Percentiles rank a stretch among this genome's conserved stretches.
Conservation (phyloP, 768 basidiomycete species). For the Boletus vinaceobasis region DNA sequence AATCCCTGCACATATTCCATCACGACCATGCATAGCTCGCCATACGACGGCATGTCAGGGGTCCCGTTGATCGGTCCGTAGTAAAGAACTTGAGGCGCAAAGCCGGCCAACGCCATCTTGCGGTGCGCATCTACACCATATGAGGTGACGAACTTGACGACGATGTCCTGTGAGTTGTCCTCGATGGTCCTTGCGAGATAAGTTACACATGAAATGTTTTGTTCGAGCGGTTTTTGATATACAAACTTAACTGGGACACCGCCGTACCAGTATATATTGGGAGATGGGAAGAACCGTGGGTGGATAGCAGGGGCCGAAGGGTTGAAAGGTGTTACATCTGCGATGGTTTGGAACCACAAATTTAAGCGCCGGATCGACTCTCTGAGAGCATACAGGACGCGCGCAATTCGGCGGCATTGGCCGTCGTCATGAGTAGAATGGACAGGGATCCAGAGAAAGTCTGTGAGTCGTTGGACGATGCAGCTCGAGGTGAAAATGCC, state of each 20-base stretch:
- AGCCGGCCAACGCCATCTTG: conserved; percentile 26
- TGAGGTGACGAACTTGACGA: conserved; percentile 37
- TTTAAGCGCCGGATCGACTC: conserved; percentile 10
- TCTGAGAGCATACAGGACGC: conserved; percentile 21
- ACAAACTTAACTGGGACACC: conserved; percentile 6
- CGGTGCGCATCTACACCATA: conserved; percentile 35
- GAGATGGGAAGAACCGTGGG: conserved; percentile 22
- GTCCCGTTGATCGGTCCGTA: conserved; percentile 19
- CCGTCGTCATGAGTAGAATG: conserved; percentile 15
- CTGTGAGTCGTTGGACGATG: conserved; percentile 35
- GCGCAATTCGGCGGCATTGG: conserved; percentile 13
- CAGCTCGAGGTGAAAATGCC: conserved; percentile 24
- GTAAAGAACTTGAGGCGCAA: conserved; percentile 33
- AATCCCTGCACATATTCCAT: conserved; percentile 35
- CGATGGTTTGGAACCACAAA: conserved; percentile 19
- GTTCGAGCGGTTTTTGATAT: conserved; percentile 20
- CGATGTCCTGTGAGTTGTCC: conserved; percentile 12
- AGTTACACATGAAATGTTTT: conserved; percentile 16
- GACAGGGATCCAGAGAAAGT: conserved; percentile 27
- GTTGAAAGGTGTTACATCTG: not conserved
- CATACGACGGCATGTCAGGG: conserved; percentile 7
- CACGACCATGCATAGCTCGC: conserved; percentile 32
- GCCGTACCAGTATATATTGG: not conserved
- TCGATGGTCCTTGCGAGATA: conserved; percentile 17
- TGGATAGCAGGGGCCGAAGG: not conserved